Conservation (phyloP, 176 grass and related monocot species). For the Avena insularis region DNA sequence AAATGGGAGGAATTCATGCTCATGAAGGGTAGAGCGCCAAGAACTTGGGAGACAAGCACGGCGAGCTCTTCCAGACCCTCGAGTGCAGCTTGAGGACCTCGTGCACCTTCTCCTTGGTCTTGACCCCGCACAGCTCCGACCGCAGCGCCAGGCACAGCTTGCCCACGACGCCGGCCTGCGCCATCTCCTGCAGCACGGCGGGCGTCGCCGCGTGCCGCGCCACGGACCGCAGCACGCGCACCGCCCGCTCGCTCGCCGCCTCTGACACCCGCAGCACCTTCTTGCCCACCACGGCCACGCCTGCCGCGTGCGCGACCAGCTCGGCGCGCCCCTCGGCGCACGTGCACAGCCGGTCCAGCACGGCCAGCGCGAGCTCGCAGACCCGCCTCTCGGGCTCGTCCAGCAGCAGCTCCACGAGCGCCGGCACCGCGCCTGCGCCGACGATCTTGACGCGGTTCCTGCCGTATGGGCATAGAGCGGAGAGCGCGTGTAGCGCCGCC, state of each 20-base stretch:
- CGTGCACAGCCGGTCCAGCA: conserved; percentile 71
- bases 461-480: conserved; percentile 55
- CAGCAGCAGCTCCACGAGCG: conserved; percentile 69
- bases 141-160: conserved; percentile 71
- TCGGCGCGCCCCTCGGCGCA: conserved; percentile 92
- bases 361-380: conserved; percentile 68
- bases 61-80: conserved; percentile 72
- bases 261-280: conserved; percentile 73
- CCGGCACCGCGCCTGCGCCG: conserved; percentile 55
- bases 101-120: conserved; percentile 75
- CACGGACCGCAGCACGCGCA: conserved; percentile 70
- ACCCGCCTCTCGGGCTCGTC: conserved; percentile 64
- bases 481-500: conserved; percentile 67
- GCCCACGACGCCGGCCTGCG: conserved; percentile 57
- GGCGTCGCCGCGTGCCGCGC: conserved; percentile 62
- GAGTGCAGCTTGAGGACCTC: conserved; percentile 84
- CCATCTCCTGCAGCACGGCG: conserved; percentile 87
- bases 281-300: conserved; percentile 69
- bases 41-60: conserved; percentile 63
- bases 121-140: conserved; percentile 56
- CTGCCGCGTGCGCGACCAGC: conserved; percentile 68
- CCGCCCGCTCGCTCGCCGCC: conserved; percentile 70
- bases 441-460: conserved; percentile 75
- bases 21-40: conserved; percentile 68
- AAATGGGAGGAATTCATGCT: neutral